Conservation (phyloP, 1,139 yeast genomes). For the Eremothecium gossypii region DNA sequence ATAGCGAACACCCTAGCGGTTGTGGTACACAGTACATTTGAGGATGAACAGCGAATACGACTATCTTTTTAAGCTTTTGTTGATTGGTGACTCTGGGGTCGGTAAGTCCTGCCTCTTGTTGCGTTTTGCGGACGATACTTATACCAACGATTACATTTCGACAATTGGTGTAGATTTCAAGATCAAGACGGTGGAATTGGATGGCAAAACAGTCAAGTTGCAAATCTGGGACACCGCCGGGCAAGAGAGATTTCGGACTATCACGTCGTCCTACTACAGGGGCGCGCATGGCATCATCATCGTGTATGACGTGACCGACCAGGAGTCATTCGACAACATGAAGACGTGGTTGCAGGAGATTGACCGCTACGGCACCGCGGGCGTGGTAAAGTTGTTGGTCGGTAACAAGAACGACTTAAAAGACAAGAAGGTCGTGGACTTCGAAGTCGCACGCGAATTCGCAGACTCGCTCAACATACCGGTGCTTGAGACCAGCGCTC, state of each 20-base stretch:
- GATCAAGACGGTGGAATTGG: slow-evolving; percentile 92
- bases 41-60: slow-evolving; percentile 86
- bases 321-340: slow-evolving; percentile 93
- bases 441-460: slow-evolving; percentile 93
- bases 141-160: slow-evolving; percentile 93
- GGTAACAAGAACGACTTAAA: slow-evolving; percentile 95
- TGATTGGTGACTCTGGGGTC: slow-evolving; percentile 97
- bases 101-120: slow-evolving; percentile 92
- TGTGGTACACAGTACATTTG: too few relatives aligned
- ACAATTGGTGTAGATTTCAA: slow-evolving; percentile 98
- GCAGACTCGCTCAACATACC: slow-evolving; percentile 95
- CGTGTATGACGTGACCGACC: slow-evolving; percentile 97
- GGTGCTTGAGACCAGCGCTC: slow-evolving; percentile 92
- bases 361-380: slow-evolving; percentile 96
- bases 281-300: slow-evolving; percentile 98
- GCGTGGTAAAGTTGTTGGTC: slow-evolving; percentile 89
- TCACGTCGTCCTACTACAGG: slow-evolving; percentile 94
- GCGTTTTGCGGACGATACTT: slow-evolving; percentile 95
- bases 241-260: slow-evolving; percentile 95
- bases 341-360: slow-evolving; percentile 98
- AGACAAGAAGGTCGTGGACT: slow-evolving; percentile 92
- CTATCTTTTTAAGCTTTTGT: slow-evolving; percentile 82
- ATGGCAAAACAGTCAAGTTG: slow-evolving; percentile 92
- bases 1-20: too few relatives aligned
- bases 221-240: slow-evolving; percentile 99